Conservation (phyloP, 768 basidiomycete genomes). For the Boletus rufocinnamomeus region DNA sequence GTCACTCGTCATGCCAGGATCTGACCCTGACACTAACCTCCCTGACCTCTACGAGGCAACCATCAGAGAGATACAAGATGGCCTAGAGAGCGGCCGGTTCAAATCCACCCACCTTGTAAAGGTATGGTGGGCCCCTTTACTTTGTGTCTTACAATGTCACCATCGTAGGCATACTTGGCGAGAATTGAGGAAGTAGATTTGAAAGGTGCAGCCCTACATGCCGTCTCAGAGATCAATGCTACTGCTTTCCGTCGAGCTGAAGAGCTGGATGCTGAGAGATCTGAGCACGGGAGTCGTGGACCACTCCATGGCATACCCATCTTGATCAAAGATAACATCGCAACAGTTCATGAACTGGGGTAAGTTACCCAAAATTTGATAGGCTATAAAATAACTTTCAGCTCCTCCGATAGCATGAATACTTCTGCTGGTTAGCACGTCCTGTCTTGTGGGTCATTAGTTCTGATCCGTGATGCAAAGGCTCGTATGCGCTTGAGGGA, state of each 20-base stretch:
- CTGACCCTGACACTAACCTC: background rate
- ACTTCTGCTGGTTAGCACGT: slow-evolving; percentile 47
- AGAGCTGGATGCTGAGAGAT: slow-evolving; percentile 50
- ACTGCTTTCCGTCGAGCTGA: slow-evolving; percentile 55
- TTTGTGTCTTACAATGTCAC: background rate
- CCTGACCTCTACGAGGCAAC: slow-evolving; percentile 67
- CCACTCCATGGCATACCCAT: slow-evolving; percentile 60
- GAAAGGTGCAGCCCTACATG: slow-evolving; percentile 55
- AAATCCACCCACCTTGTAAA: slow-evolving; percentile 64
- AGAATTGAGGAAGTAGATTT: slow-evolving; percentile 71
- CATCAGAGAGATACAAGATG: slow-evolving; percentile 53
- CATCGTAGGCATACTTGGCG: slow-evolving; percentile 58
- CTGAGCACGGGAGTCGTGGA: slow-evolving; percentile 48
- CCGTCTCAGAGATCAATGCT: slow-evolving; percentile 59
- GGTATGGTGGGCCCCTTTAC: slow-evolving; percentile 33
- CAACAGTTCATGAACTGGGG: slow-evolving; percentile 32
- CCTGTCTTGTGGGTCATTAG: background rate
- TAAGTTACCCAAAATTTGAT: slow-evolving; percentile 9
- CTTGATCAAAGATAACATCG: slow-evolving; percentile 52
- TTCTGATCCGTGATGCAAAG: slow-evolving; percentile 17
- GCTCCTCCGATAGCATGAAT: slow-evolving; percentile 44
- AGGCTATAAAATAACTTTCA: background rate
- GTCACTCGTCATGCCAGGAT: slow-evolving; percentile 5
- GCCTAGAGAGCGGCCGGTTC: slow-evolving; percentile 51
- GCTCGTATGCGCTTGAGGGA: slow-evolving; percentile 43